These are phyloP conservation scores for Hevea brasiliensis DNA, from an alignment of 345 rosid species.

Conservation along the genomic window DNA sequence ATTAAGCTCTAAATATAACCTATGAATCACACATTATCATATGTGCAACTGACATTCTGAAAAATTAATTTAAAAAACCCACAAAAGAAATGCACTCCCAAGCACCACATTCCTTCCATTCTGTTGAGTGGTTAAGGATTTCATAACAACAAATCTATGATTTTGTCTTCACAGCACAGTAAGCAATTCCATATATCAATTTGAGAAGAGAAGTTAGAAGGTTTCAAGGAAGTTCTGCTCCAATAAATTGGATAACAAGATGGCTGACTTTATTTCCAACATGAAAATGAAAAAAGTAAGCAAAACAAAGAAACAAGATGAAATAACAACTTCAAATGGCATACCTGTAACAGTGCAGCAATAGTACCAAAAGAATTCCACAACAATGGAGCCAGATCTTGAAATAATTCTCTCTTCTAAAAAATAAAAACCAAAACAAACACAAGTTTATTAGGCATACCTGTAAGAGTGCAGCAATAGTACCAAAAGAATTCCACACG, in stretches of 20 bases:
- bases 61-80: background rate
- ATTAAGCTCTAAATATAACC: background rate
- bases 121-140: background rate
- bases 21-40: background rate
- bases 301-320: background rate
- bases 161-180: background rate
- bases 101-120: background rate
- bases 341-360: constrained; percentile 76
- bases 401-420: constrained; percentile 92
- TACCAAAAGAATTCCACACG: constrained; percentile 77
- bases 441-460: constrained; percentile 44
- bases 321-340: constrained; percentile 25
- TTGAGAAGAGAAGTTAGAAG: background rate
- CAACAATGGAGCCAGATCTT: constrained; percentile 90
- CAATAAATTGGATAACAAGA: background rate
- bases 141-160: background rate
- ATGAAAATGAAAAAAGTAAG: background rate
- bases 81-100: background rate
- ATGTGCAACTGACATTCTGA: background rate
- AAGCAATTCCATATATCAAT: background rate
- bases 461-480: constrained; percentile 76
- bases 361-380: constrained; percentile 85
- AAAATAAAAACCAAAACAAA: constrained; percentile 31
- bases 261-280: background rate
- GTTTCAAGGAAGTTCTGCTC: background rate